Evolutionary conservation across 2,329 filamentous ascomycete species (phyloP), one percentile per base, ranked within the genome.

Genomic region (Ophiostoma angusticollis): DNA sequence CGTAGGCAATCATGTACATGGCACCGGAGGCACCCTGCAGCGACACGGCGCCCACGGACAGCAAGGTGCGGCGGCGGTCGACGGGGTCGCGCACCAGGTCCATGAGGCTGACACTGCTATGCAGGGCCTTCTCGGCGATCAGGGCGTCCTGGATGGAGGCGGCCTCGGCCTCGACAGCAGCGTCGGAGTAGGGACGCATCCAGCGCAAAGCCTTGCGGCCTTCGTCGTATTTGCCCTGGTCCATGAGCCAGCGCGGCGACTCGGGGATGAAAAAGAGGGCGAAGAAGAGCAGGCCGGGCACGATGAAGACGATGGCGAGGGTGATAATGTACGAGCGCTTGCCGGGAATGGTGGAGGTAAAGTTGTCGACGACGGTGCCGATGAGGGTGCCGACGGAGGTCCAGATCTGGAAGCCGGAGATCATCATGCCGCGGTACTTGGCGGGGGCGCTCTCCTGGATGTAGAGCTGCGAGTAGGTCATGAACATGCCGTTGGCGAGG

Each of bases 1-100:
- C 62, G 46, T 69, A 71, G 1, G 65, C 68, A 28, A 74, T 72
- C 47, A 74, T 62, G 39, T 67, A 72, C 67, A 72, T 73, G 14
- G 67, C 63, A 9, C 70, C 69, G 1, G 64, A 68, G 3, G 68
- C 68, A 4, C 67, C 68, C 47, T 73, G 69, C 0, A 65, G 62
- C 0, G 60, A 63, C 13, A 74, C 54, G 1, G 62, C 63, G 9
- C 58, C 60, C 24, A 73, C 58, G 6, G 67, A 58, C 3, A 73
- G 43, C 1, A 66, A 46, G 0, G 68, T 71, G 17, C 70, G 58
- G 17, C 69, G 59, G 12, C 68, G 59, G 51, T 73, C 68, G 22
- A 72, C 54, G 1, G 68, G 65, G 47, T 71, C 64, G 28, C 52
- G 58, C 50, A 68, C 65, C 46, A 72, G 60, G 40, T 72, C 68